phyloP scores from a whole-genome alignment of 495 filamentous ascomycete genomes.

The Hyaloscypha finlandica region DNA sequence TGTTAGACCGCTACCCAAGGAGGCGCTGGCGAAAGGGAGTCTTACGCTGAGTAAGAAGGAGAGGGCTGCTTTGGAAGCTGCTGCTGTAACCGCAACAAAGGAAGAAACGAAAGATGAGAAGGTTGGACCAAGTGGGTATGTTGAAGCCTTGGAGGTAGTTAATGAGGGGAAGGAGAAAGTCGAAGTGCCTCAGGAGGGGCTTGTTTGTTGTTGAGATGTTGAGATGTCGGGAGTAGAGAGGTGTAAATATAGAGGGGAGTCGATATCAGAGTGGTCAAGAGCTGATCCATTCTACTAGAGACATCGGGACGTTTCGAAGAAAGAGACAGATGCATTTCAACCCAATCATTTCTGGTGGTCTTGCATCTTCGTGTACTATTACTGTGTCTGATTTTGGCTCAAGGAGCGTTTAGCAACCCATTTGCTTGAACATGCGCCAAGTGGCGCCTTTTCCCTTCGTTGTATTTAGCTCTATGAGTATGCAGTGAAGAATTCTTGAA shows the following conservation, averaged over 20 bases:
- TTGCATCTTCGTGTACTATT: neutral
- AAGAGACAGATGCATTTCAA: no score
- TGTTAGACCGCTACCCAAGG: slow-evolving; percentile 82
- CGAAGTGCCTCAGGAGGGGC: slow-evolving; percentile 43
- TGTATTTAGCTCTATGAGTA: neutral
- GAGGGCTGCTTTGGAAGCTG: slow-evolving; percentile 39
- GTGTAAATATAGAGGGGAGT: neutral
- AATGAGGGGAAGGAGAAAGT: slow-evolving; percentile 16
- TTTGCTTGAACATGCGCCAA: neutral
- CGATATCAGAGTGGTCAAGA: slow-evolving; percentile 20
- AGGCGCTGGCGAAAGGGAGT: slow-evolving; percentile 80
- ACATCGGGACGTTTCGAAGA: neutral
- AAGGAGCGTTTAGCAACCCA: neutral
- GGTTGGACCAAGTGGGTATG: slow-evolving; percentile 2
- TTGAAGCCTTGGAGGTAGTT: slow-evolving; percentile 18
- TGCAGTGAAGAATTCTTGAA: neutral
- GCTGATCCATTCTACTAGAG: slow-evolving; percentile 15
- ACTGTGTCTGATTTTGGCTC: neutral
- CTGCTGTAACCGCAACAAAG: slow-evolving; percentile 6
- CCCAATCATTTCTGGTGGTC: neutral
- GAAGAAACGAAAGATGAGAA: neutral
- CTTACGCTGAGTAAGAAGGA: slow-evolving; percentile 64
- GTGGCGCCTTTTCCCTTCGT: neutral
- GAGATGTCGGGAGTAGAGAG: no score
- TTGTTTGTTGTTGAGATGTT: slow-evolving; percentile 43